A percentile compares a stretch with the other conserved stretches of the same genome.
phyloP scores from a whole-genome alignment of 306 rosid genomes.

The Prunus kanzakura region DNA sequence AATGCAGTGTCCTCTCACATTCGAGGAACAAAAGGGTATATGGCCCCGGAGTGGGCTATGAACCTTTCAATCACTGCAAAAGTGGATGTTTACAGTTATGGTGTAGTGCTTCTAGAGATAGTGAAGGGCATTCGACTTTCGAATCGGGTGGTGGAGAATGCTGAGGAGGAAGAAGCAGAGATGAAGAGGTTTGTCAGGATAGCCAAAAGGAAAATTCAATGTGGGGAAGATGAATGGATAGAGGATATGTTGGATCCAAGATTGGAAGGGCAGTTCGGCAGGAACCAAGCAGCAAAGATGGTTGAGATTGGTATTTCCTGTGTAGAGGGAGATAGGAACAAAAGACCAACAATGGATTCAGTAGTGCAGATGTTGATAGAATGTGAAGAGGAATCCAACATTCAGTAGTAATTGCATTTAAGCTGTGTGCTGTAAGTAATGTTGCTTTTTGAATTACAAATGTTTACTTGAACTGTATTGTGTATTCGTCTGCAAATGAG shows the following conservation, averaged over 20 bases:
- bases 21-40: constrained; percentile 53
- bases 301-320: constrained; percentile 6
- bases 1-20: constrained; percentile 14
- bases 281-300: constrained; percentile 10
- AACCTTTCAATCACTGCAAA: constrained; percentile 48
- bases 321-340: constrained; percentile 7
- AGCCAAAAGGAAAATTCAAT: not conserved
- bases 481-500: no score
- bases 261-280: not conserved
- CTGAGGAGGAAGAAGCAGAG: not conserved
- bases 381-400: not conserved
- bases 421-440: not conserved
- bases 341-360: constrained; percentile 6
- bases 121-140: constrained; percentile 18
- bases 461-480: no score
- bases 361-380: not conserved
- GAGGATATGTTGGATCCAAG: not conserved
- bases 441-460: no score
- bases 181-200: not conserved
- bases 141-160: not conserved
- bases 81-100: constrained; percentile 56
- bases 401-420: not conserved
- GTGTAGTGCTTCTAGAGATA: constrained; percentile 53
- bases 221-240: constrained; percentile 1
- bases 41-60: constrained; percentile 64